These are phyloP conservation scores for Heritiera littoralis DNA, from an alignment of 345 rosid species.

Conservation along the genomic window DNA sequence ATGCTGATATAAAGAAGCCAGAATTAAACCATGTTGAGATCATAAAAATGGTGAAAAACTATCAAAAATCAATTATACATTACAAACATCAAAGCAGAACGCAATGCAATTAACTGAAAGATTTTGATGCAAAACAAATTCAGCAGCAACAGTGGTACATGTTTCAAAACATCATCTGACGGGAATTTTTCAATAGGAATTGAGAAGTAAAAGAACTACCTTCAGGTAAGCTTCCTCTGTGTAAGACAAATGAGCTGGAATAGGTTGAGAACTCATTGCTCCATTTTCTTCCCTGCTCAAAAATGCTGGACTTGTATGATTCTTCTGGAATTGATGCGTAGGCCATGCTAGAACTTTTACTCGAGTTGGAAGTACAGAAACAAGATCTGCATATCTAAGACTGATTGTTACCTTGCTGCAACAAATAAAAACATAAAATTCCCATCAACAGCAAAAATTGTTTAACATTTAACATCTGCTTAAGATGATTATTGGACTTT, in stretches of 20 bases:
- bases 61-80: background rate
- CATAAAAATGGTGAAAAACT: background rate
- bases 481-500: background rate
- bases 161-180: background rate
- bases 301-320: slow-evolving; percentile 33
- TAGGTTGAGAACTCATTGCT: slow-evolving; percentile 34
- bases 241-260: slow-evolving; percentile 66
- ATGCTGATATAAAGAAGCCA: slow-evolving; percentile 43
- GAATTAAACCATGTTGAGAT: background rate
- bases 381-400: slow-evolving; percentile 79
- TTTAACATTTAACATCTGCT: background rate
- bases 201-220: slow-evolving; percentile 41
- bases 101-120: background rate
- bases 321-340: slow-evolving; percentile 54
- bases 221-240: slow-evolving; percentile 98
- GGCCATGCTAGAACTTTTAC: slow-evolving; percentile 85
- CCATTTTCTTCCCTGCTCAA: slow-evolving; percentile 35
- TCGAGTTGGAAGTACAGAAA: slow-evolving; percentile 74
- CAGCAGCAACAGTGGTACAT: background rate
- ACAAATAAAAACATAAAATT: slow-evolving; percentile 21
- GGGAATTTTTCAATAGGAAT: background rate
- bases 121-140: background rate
- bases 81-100: background rate
- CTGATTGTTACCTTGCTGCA: slow-evolving; percentile 80
- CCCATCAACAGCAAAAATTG: background rate